Percentiles rank a stretch among this genome's conserved stretches.
These are phyloP conservation scores for Peronosclerospora sorghi DNA, from an alignment of 352 stramenopile genomes.

Conservation along the genomic window DNA sequence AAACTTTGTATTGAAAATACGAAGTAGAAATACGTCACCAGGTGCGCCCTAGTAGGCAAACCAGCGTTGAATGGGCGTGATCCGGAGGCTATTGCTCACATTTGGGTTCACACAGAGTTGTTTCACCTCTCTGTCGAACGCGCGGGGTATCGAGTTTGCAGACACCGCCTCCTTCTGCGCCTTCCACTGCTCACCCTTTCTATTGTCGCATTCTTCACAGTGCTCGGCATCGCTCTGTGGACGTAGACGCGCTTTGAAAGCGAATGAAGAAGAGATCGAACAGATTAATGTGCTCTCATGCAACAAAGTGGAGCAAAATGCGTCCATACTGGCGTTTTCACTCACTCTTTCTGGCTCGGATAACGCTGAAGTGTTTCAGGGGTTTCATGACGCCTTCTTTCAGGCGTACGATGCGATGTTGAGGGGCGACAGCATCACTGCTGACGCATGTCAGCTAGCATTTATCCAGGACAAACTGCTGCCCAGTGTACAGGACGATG, in stretches of 20 bases:
- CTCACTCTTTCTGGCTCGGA: constrained; percentile 31
- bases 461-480: constrained; percentile 56
- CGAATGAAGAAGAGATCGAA: not conserved
- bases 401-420: constrained; percentile 54
- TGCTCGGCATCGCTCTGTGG: constrained; percentile 14
- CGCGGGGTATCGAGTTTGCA: constrained; percentile 13
- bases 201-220: constrained; percentile 13
- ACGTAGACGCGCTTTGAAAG: constrained; percentile 1
- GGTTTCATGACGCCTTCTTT: constrained; percentile 57
- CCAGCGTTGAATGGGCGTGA: too few species aligned
- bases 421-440: constrained; percentile 35
- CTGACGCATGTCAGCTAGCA: constrained; percentile 52
- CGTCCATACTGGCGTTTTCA: constrained; percentile 18
- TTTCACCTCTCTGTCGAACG: too few species aligned
- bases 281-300: constrained; percentile 33
- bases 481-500: constrained; percentile 22
- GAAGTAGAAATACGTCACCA: too few species aligned
- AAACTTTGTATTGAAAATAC: not conserved
- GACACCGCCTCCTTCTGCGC: constrained; percentile 35
- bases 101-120: too few species aligned
- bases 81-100: too few species aligned
- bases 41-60: too few species aligned
- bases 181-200: constrained; percentile 39
- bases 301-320: constrained; percentile 19
- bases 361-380: constrained; percentile 30